Conservation (phyloP, 495 filamentous ascomycete genomes). For the Xylaria telfairii region DNA sequence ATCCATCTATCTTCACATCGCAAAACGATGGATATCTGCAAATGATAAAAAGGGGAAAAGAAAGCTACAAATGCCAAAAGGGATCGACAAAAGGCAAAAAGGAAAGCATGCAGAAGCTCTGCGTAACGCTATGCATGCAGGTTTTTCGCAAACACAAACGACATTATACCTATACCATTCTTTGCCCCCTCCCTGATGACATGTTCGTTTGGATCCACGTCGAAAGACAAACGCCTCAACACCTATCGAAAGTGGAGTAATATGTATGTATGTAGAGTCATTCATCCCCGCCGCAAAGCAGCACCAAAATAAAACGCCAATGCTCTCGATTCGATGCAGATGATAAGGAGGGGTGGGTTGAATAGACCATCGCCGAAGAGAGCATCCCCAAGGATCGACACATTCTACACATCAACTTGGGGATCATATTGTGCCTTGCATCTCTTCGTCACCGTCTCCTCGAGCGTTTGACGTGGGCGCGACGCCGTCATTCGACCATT, state of each 20-base stretch:
- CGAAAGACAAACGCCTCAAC: conserved; percentile 1
- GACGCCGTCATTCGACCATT: conserved; percentile 53
- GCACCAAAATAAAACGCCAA: conserved; percentile 3
- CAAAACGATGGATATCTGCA: no score
- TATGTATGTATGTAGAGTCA: neutral
- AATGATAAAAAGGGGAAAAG: no score
- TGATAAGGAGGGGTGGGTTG: neutral
- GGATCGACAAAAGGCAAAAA: neutral
- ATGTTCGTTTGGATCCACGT: neutral
- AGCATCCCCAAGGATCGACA: neutral
- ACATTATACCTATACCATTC: neutral
- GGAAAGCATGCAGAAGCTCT: neutral
- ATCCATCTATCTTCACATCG: neutral
- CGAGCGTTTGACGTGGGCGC: conserved; percentile 22
- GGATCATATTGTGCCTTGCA: conserved; percentile 35
- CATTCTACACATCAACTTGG: neutral
- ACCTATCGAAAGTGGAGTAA: neutral
- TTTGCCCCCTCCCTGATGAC: neutral
- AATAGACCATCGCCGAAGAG: neutral
- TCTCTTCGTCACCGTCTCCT: conserved; percentile 32
- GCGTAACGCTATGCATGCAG: conserved; percentile 10
- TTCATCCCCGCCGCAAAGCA: neutral
- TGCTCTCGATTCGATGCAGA: conserved; percentile 9
- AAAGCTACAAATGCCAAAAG: neutral
- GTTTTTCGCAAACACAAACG: neutral